Evolutionary conservation across 169 alveolate species (phyloP).

Genomic region (Eimeria necatrix): DNA sequence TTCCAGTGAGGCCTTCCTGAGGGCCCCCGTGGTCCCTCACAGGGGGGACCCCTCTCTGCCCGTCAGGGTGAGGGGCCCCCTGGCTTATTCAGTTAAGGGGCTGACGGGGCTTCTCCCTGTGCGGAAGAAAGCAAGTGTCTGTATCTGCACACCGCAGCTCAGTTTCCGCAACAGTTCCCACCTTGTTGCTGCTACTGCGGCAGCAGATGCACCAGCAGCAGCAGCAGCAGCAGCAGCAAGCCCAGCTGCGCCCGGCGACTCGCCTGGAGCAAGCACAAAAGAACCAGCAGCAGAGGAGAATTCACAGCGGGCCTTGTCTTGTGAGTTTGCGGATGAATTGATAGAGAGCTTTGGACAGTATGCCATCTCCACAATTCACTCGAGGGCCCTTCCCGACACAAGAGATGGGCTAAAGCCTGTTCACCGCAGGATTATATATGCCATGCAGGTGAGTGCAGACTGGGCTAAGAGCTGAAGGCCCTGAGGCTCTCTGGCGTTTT

Average conservation of each 20-base stretch:
- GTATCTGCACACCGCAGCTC: background rate
- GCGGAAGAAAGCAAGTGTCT: background rate
- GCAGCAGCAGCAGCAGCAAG: background rate
- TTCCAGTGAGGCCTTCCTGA: no score
- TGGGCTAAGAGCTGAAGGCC: background rate
- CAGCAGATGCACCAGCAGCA: background rate
- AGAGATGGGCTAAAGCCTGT: constrained; percentile 92
- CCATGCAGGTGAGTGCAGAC: constrained; percentile 86
- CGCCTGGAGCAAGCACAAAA: background rate
- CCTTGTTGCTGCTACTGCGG: background rate
- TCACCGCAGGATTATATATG: constrained; percentile 91
- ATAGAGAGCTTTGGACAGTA: constrained; percentile 86
- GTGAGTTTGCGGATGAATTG: constrained; percentile 82
- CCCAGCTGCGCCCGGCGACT: background rate
- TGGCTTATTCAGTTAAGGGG: no score
- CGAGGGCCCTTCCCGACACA: constrained; percentile 91
- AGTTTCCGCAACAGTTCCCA: background rate
- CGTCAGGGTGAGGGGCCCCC: no score
- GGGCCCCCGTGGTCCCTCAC: no score
- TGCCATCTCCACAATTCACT: constrained; percentile 89
- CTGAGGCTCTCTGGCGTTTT: background rate
- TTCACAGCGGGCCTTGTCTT: background rate
- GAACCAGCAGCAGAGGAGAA: background rate
- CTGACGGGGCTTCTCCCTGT: no score
- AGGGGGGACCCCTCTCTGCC: no score